phyloP scores from a whole-genome alignment of 495 filamentous ascomycete genomes.

The Podospora comata region DNA sequence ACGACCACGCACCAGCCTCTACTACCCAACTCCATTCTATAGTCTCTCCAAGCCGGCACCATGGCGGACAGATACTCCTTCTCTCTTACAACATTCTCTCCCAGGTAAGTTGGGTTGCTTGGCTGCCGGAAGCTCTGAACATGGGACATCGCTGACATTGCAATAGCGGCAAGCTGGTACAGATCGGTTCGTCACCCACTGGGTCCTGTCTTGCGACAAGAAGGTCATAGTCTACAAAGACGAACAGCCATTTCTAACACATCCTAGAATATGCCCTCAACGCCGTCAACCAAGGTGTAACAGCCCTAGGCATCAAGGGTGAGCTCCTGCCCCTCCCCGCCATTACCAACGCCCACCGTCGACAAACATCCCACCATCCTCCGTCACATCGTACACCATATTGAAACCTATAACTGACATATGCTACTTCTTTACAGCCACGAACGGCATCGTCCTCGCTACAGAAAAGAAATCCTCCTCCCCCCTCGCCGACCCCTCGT shows the following conservation, averaged over 20 bases:
- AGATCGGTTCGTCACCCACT: constrained; percentile 58
- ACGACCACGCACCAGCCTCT: not conserved
- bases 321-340: constrained; percentile 22
- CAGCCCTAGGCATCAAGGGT: constrained; percentile 98
- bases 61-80: constrained; percentile 99
- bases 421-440: constrained; percentile 53
- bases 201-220: not conserved
- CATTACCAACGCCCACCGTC: not conserved
- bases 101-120: constrained; percentile 66
- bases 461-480: constrained; percentile 99
- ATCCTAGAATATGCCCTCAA: constrained; percentile 93
- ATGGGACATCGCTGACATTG: constrained; percentile 42
- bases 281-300: constrained; percentile 98
- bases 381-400: not conserved
- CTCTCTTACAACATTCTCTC: constrained; percentile 98
- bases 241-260: constrained; percentile 17
- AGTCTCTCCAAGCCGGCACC: constrained; percentile 23
- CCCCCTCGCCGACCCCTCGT: constrained; percentile 87
- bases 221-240: not conserved
- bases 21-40: constrained; percentile 13
- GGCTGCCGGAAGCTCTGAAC: not conserved
- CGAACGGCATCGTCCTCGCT: constrained; percentile 97
- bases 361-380: not conserved
- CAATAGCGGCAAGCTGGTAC: constrained; percentile 85
- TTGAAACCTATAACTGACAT: constrained; percentile 11